Evolutionary conservation across 768 basidiomycete genomes (phyloP).

Genomic region (Dendrothele bispora): DNA sequence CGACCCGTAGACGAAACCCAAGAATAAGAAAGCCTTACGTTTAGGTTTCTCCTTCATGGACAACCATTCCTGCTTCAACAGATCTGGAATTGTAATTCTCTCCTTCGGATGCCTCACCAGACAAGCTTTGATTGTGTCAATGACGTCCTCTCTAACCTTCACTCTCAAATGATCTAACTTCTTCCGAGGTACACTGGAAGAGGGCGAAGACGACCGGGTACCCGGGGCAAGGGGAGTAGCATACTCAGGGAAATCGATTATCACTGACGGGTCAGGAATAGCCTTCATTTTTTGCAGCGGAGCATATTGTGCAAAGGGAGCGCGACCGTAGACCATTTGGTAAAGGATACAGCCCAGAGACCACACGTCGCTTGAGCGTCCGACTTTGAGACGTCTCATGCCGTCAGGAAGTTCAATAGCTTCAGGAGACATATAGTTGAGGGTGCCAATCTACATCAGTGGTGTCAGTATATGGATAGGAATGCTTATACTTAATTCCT

Average conservation of each 20-base stretch:
- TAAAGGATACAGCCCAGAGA: conserved; percentile 97
- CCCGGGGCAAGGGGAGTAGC: conserved; percentile 51
- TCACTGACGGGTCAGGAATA: conserved; percentile 76
- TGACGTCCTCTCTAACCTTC: conserved; percentile 72
- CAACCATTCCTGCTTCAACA: conserved; percentile 82
- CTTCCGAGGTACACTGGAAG: conserved; percentile 31
- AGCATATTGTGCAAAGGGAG: conserved; percentile 86
- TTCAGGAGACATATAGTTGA: conserved; percentile 99
- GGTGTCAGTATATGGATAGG: conserved; percentile 4
- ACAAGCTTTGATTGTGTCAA: conserved; percentile 82
- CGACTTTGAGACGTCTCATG: conserved; percentile 89
- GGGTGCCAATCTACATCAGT: conserved; percentile 77
- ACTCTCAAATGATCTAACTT: conserved; percentile 69
- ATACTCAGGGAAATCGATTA: conserved; percentile 81
- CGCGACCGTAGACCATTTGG: conserved; percentile 95
- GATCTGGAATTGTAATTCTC: conserved; percentile 82
- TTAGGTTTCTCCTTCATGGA: conserved; percentile 62
- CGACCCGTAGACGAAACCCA: conserved; percentile 10
- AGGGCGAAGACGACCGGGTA: conserved; percentile 19
- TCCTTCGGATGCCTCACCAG: conserved; percentile 78
- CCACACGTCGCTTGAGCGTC: conserved; percentile 96
- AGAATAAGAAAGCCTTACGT: conserved; percentile 34
- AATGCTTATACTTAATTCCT: too few relatives aligned
- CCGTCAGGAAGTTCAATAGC: conserved; percentile 88
- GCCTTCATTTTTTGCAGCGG: conserved; percentile 91